phyloP scores from a whole-genome alignment of 306 rosid genomes.

The Leucaena leucocephala region DNA sequence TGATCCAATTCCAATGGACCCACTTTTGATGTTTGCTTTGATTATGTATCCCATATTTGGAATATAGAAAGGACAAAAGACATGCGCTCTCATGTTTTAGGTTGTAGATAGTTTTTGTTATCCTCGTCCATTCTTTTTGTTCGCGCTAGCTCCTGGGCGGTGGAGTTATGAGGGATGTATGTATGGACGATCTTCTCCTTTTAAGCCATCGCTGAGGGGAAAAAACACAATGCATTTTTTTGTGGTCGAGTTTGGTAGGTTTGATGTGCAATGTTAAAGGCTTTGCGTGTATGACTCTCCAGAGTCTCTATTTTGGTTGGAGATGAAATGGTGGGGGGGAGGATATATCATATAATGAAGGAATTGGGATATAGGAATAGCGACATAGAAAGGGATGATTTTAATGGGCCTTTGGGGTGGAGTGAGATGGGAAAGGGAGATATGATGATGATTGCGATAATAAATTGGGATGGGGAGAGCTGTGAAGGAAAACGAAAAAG shows the following conservation, averaged over 20 bases:
- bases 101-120: background rate
- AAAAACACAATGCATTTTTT: background rate
- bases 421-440: background rate
- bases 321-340: background rate
- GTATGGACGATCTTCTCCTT: background rate
- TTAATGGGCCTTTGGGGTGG: background rate
- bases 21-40: constrained; percentile 1
- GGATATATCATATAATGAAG: background rate
- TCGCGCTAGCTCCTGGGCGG: background rate
- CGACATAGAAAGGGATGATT: background rate
- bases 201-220: background rate
- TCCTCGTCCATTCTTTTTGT: constrained; percentile 1
- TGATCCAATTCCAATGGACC: constrained; percentile 19
- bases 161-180: background rate
- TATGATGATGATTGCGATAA: background rate
- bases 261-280: background rate
- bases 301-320: background rate
- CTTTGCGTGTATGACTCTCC: background rate
- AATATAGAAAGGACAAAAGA: background rate
- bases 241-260: background rate
- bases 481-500: background rate
- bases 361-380: background rate
- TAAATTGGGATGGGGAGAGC: background rate
- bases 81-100: too few species aligned
- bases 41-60: background rate